Evolutionary conservation across 805 yeast species (phyloP), one percentile per base, ranked within the genome.

Genomic region (Metschnikowia cubensis): DNA sequence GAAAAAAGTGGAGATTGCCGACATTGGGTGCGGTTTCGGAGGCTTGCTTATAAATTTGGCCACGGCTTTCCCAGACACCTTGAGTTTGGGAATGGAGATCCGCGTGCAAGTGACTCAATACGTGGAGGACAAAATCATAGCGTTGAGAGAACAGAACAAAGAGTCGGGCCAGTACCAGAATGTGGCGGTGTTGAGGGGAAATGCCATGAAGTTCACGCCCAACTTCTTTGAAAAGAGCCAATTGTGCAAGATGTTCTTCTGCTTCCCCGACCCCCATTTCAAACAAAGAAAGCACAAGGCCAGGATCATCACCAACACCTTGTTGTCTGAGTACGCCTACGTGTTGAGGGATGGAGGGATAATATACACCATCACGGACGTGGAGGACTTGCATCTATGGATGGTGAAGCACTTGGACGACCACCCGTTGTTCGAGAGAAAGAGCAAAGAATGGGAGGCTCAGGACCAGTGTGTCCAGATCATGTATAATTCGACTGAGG

Each of bases 191-290:
- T 71, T 94, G 47, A 79, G 99, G 66, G 98, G 95, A 17, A 94
- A 94, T 64, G 94, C 98, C 34, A 94, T 94, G 99, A 94, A 94
- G 69, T 94, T 94, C 63, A 71, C 90, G 54, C 98, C 99, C 20
- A 94, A 94, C 67, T 94, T 94, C 67, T 94, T 94, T 71, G 74
- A 77, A 50, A 85, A 85, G 67, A 83, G 83, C 6, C 97, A 90
- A 65, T 72, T 91, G 46, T 81, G 85, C 33, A 94, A 92, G 74
- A 88, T 94, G 80, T 94, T 94, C 72, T 94, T 94, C 74, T 94
- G 99, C 68, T 94, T 94, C 79, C 99, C 99, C n/a, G 99, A 94
- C 69, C 99, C 99, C 6, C 99, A 94, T 68, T 94, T 94, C 76
- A 94, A 94, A 67, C 96, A 89, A 69, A 79, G 98, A 64, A 94